These are phyloP conservation scores for Heracleum sosnowskyi DNA, from an alignment of 129 eudicot genomes.

Conservation along the genomic window DNA sequence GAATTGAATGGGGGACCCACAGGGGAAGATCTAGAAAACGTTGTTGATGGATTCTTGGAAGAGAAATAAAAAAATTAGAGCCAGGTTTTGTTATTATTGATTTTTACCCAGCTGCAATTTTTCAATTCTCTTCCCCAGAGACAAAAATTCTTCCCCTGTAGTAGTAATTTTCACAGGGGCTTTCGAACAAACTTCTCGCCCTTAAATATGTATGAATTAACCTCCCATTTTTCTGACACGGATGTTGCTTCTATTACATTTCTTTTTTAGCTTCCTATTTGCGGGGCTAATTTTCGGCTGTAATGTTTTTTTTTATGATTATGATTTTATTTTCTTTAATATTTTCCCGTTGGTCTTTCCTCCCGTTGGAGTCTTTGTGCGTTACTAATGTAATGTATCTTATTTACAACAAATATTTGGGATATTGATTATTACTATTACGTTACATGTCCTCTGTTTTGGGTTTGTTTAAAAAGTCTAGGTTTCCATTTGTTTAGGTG, in stretches of 20 bases:
- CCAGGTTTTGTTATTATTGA: neutral
- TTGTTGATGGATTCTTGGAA: neutral
- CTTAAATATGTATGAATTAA: too few relatives aligned
- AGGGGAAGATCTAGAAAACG: neutral
- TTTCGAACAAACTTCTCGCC: neutral
- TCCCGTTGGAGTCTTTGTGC: too few relatives aligned
- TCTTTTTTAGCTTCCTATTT: neutral
- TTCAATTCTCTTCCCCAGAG: neutral
- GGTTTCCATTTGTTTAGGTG: too few relatives aligned
- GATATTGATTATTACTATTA: too few relatives aligned
- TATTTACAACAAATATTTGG: too few relatives aligned
- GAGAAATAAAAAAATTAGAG: neutral
- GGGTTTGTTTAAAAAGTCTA: too few relatives aligned
- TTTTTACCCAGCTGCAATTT: neutral
- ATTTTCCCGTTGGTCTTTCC: too few relatives aligned
- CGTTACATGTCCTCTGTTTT: too few relatives aligned
- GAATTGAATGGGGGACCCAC: neutral
- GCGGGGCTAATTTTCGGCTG: neutral
- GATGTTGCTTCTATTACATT: neutral
- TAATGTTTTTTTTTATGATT: too few relatives aligned
- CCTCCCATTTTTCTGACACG: neutral
- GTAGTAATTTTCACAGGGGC: neutral
- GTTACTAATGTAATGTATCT: too few relatives aligned
- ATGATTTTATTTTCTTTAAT: too few relatives aligned
- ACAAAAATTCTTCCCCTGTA: too few relatives aligned